phyloP scores from a whole-genome alignment of 305 asterid genomes.

The Fraxinus nigra region DNA sequence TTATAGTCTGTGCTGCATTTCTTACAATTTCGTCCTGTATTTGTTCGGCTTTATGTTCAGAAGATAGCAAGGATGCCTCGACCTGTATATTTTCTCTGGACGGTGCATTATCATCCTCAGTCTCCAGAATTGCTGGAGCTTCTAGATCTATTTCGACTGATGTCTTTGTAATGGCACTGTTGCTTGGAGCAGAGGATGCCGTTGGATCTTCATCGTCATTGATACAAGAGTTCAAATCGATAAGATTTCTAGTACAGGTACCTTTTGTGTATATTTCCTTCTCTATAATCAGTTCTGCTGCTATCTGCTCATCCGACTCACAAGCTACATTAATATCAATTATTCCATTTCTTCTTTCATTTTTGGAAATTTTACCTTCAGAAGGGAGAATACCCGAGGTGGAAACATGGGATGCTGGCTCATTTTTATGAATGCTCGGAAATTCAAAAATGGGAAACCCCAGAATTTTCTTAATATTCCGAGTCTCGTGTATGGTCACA shows the following conservation, averaged over 20 bases:
- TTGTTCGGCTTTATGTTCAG: slow-evolving; percentile 29
- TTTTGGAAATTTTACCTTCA: slow-evolving; percentile 27
- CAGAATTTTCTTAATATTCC: slow-evolving; percentile 50
- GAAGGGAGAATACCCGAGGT: slow-evolving; percentile 30
- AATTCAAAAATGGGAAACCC: slow-evolving; percentile 69
- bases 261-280: slow-evolving; percentile 28
- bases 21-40: slow-evolving; percentile 46
- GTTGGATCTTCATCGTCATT: slow-evolving; percentile 59
- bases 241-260: slow-evolving; percentile 33
- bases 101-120: slow-evolving; percentile 44
- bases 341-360: slow-evolving; percentile 37
- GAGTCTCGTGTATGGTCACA: slow-evolving; percentile 29
- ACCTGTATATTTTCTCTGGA: slow-evolving; percentile 25
- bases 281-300: slow-evolving; percentile 34
- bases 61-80: slow-evolving; percentile 24
- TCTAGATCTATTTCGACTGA: slow-evolving; percentile 63
- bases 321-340: slow-evolving; percentile 77
- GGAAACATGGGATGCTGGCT: slow-evolving; percentile 31
- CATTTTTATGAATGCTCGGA: slow-evolving; percentile 26
- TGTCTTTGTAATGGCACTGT: slow-evolving; percentile 30
- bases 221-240: slow-evolving; percentile 75
- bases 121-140: slow-evolving; percentile 51
- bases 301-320: slow-evolving; percentile 53
- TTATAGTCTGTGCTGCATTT: slow-evolving; percentile 65
- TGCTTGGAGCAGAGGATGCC: slow-evolving; percentile 42